A percentile compares a stretch with the other conserved stretches of the same genome.
Conservation (phyloP, 352 stramenopile genomes). For the Phytophthora melonis region DNA sequence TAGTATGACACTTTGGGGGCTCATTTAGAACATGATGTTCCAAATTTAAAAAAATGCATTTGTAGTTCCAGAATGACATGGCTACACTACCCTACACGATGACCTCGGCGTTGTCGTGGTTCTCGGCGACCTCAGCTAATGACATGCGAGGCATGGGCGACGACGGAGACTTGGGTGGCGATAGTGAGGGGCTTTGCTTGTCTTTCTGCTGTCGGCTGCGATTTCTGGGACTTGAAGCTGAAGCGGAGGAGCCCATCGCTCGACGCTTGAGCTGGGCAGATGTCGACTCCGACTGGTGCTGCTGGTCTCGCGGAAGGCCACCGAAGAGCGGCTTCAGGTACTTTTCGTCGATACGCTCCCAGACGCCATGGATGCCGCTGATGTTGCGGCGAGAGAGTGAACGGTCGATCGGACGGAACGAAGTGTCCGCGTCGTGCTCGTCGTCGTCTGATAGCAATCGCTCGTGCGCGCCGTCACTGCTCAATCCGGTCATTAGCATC, state of each 20-base stretch:
- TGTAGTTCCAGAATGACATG: conserved; percentile 22
- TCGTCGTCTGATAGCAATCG: conserved; percentile 66
- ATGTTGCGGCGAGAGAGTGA: conserved; percentile 38
- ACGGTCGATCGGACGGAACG: conserved; percentile 51
- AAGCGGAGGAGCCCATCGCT: conserved; percentile 9
- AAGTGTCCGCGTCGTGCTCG: conserved; percentile 59
- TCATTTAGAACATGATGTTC: not conserved
- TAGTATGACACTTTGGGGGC: no score
- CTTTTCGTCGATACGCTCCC: conserved; percentile 73
- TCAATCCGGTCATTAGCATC: not conserved
- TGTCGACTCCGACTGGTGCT: conserved; percentile 28
- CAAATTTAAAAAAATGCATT: conserved; percentile 1
- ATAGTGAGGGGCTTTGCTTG: conserved; percentile 14
- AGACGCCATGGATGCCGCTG: conserved; percentile 67
- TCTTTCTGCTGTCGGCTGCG: conserved; percentile 19
- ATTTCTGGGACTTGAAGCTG: conserved; percentile 19
- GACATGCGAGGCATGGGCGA: conserved; percentile 39
- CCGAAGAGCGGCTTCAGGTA: conserved; percentile 83
- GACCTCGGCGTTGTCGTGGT: conserved; percentile 52
- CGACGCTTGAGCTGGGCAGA: conserved; percentile 31
- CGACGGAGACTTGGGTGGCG: conserved; percentile 32
- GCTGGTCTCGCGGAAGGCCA: conserved; percentile 44
- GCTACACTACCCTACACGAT: conserved; percentile 33
- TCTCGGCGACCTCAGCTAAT: conserved; percentile 65
- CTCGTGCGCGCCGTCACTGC: conserved; percentile 57